A percentile compares a stretch with the other conserved stretches of the same genome.
These are phyloP conservation scores for Bonia amplexicaulis DNA, from an alignment of 176 grass and related monocot genomes.

Conservation along the genomic window DNA sequence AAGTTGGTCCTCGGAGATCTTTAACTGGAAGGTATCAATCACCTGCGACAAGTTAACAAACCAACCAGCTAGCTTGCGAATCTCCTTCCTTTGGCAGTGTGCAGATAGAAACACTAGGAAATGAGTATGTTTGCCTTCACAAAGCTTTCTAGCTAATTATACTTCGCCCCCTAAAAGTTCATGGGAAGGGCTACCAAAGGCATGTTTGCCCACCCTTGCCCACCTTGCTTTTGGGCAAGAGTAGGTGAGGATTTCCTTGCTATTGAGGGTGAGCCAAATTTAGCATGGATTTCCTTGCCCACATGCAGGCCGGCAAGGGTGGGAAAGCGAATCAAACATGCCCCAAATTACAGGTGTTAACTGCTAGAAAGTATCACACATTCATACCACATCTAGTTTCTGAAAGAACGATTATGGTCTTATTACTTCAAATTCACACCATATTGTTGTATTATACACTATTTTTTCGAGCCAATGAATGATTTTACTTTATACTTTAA, in stretches of 20 bases:
- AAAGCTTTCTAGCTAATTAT: background rate
- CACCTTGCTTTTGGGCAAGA: background rate
- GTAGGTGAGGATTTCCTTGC: background rate
- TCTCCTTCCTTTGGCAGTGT: background rate
- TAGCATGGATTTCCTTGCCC: background rate
- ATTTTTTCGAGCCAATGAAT: background rate
- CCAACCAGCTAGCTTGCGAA: background rate
- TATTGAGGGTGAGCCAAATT: background rate
- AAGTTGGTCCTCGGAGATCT: slow-evolving; percentile 76
- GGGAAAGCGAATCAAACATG: no score
- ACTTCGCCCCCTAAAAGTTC: background rate
- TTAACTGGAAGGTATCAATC: slow-evolving; percentile 83
- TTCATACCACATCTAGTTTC: no score
- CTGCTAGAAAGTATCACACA: no score
- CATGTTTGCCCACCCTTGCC: background rate
- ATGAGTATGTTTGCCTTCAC: background rate
- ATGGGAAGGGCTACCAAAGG: background rate
- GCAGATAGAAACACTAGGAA: background rate
- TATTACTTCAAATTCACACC: background rate
- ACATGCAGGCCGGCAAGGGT: background rate
- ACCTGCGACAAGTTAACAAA: slow-evolving; percentile 58
- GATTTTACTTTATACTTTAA: background rate
- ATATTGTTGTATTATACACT: background rate
- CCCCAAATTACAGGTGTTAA: no score
- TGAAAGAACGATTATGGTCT: background rate